Evolutionary conservation across 2,329 filamentous ascomycete species (phyloP).

Genomic region (Fusarium guadeloupense): DNA sequence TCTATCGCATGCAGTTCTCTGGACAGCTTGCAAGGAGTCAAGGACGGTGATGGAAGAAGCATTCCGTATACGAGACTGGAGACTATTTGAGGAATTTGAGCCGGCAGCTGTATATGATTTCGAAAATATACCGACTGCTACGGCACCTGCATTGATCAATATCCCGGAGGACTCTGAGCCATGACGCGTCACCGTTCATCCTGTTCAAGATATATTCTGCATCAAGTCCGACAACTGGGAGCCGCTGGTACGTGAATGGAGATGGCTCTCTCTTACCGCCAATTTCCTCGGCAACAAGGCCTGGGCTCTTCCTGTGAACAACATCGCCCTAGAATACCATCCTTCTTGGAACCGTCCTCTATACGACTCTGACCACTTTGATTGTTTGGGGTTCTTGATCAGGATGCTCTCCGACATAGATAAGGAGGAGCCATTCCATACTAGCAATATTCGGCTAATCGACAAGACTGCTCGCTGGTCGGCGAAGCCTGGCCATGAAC

Average conservation of each 20-base stretch:
- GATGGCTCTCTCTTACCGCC: neutral
- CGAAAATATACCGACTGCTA: neutral
- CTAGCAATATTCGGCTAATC: neutral
- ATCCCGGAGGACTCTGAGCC: neutral
- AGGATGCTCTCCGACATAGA: neutral
- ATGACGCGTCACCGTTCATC: neutral
- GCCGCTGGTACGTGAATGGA: neutral
- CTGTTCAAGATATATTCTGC: neutral
- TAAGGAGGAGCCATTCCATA: accelerated
- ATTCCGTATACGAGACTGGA: neutral
- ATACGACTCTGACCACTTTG: neutral
- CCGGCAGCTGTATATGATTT: no score
- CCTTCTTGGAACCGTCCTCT: neutral
- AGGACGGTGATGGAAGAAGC: neutral
- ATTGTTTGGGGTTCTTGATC: neutral
- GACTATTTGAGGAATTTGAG: no score
- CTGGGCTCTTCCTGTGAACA: neutral
- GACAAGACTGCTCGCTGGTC: neutral
- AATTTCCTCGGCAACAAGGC: neutral
- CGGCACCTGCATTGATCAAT: neutral
- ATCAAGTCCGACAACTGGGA: neutral
- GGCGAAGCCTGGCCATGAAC: accelerated
- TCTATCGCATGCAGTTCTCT: neutral
- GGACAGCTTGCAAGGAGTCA: constrained; percentile 6
- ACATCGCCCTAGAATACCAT: neutral